Evolutionary conservation across 768 basidiomycete species (phyloP).

Genomic region (Hericium coralloides): DNA sequence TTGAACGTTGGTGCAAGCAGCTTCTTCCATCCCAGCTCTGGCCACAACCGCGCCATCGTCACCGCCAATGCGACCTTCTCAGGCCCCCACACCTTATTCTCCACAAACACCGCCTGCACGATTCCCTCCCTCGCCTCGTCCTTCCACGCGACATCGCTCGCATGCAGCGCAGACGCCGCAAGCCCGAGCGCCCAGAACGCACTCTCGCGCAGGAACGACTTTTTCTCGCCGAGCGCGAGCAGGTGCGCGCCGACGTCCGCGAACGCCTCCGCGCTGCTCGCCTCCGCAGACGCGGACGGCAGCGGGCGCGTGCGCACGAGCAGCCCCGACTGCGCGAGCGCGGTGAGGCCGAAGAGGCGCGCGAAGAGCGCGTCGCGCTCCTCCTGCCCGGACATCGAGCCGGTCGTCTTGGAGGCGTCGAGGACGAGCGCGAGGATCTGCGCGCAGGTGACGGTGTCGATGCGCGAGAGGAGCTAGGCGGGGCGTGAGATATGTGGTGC

Average conservation of each 20-base stretch:
- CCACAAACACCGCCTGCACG: conserved; percentile 43
- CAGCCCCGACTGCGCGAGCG: conserved; percentile 79
- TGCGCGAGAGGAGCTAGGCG: conserved; percentile 63
- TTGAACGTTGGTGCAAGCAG: conserved; percentile 71
- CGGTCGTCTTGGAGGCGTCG: conserved; percentile 60
- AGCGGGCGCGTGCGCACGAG: conserved; percentile 55
- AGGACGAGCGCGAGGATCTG: conserved; percentile 73
- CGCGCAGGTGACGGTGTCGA: conserved; percentile 66
- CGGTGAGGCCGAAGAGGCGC: conserved; percentile 80
- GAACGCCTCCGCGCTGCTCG: conserved; percentile 54
- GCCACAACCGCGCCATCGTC: conserved; percentile 52
- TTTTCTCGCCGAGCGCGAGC: conserved; percentile 65
- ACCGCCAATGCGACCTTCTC: conserved; percentile 82
- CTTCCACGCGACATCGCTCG: conserved; percentile 63
- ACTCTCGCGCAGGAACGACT: conserved; percentile 87
- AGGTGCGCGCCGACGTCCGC: conserved; percentile 50
- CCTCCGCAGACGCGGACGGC: conserved; percentile 37
- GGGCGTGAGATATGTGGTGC: conserved; percentile 2
- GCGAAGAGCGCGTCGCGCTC: conserved; percentile 91
- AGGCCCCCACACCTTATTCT: conserved; percentile 62
- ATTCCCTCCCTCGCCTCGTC: conserved; percentile 46
- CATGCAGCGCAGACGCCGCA: conserved; percentile 50
- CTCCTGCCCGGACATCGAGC: conserved; percentile 82
- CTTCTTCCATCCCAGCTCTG: conserved; percentile 54
- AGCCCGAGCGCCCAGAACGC: conserved; percentile 77